These are phyloP conservation scores for Vitis cinerea DNA, from an alignment of 164 flowering plant genomes.

Conservation along the genomic window DNA sequence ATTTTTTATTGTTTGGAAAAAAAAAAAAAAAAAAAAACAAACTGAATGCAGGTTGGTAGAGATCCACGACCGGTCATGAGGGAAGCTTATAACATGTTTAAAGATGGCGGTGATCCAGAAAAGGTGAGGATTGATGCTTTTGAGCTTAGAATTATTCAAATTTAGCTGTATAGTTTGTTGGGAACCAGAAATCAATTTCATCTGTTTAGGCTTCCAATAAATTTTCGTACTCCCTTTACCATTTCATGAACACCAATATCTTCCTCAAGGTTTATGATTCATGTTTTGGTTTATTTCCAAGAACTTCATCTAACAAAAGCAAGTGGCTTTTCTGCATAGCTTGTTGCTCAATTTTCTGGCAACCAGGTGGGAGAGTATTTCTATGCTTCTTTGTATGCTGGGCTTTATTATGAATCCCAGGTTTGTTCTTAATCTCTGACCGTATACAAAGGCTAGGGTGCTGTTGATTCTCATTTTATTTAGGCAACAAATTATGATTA, in stretches of 20 bases:
- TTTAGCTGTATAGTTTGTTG: background rate
- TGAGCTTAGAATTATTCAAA: background rate
- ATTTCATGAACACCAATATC: background rate
- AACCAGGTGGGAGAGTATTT: constrained; percentile 59
- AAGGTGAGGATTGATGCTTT: constrained; percentile 42
- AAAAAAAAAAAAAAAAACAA: too few species aligned
- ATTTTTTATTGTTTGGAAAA: too few species aligned
- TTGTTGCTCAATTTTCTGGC: constrained; percentile 59
- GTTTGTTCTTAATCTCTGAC: constrained; percentile 28
- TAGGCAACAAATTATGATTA: too few species aligned
- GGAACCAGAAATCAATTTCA: background rate
- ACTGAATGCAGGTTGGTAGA: constrained; percentile 62
- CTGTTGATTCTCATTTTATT: too few species aligned
- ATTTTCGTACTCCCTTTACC: background rate
- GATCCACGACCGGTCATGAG: constrained; percentile 87
- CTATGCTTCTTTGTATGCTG: constrained; percentile 87
- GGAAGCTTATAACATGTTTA: constrained; percentile 77
- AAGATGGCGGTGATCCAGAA: constrained; percentile 85
- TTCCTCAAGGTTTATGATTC: background rate
- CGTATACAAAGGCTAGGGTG: too few species aligned
- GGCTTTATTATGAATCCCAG: constrained; percentile 86
- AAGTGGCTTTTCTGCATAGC: constrained; percentile 36
- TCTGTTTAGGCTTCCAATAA: background rate
- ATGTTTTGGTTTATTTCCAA: background rate
- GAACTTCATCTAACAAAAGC: constrained; percentile 8